phyloP scores from a whole-genome alignment of 169 alveolate species.

The Blepharisma undulans region DNA sequence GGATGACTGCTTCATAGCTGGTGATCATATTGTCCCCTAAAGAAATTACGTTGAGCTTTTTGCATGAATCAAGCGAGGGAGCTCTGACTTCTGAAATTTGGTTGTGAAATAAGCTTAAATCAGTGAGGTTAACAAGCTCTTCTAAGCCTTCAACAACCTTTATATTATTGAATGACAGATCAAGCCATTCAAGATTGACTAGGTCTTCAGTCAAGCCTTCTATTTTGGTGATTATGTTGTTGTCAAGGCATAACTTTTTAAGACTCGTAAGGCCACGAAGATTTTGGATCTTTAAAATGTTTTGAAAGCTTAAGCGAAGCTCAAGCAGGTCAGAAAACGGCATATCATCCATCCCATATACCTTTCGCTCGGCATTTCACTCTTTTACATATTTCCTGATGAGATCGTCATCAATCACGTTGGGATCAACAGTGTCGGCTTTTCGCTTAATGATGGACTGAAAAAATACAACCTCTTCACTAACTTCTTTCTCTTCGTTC shows the following conservation, averaged over 20 bases:
- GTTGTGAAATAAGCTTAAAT: constrained; percentile 63
- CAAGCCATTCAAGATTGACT: constrained; percentile 76
- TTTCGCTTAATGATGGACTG: neutral
- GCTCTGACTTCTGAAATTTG: constrained; percentile 47
- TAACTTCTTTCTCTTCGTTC: neutral
- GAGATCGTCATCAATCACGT: constrained; percentile 59
- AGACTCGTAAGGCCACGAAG: constrained; percentile 59
- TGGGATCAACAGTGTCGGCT: constrained; percentile 63
- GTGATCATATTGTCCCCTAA: constrained; percentile 62
- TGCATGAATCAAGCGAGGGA: constrained; percentile 53
- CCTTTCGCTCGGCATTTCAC: constrained; percentile 59
- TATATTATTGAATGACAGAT: constrained; percentile 68
- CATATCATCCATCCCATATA: constrained; percentile 64
- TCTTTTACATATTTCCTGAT: constrained; percentile 50
- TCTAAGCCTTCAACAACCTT: constrained; percentile 70
- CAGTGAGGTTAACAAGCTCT: constrained; percentile 55
- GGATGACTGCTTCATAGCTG: constrained; percentile 43
- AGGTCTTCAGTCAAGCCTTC: constrained; percentile 61
- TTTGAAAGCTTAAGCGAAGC: constrained; percentile 52
- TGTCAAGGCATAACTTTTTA: constrained; percentile 63
- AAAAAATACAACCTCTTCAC: neutral
- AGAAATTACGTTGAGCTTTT: constrained; percentile 65
- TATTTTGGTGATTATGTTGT: constrained; percentile 69
- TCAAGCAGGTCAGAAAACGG: constrained; percentile 67
- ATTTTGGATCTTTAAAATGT: constrained; percentile 68